Conservation (phyloP, 2,329 filamentous ascomycete species). For the Scleromitrula shiraiana region DNA sequence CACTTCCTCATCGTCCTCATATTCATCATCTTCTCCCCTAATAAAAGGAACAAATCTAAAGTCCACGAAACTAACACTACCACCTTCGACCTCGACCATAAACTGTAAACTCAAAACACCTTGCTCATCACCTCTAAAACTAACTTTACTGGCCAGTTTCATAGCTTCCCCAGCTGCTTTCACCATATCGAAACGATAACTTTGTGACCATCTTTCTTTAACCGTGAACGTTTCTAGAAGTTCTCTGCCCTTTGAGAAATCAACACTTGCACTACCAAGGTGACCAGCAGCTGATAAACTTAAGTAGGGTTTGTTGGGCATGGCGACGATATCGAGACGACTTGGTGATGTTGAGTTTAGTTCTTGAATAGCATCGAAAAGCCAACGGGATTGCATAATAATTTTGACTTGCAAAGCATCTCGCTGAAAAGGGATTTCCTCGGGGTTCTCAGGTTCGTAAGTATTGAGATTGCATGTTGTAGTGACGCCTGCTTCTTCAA, state of each 20-base stretch:
- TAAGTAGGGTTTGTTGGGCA: slow-evolving; percentile 56
- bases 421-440: slow-evolving; percentile 83
- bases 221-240: slow-evolving; percentile 71
- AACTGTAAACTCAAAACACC: slow-evolving; percentile 93
- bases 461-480: slow-evolving; percentile 88
- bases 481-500: slow-evolving; percentile 78
- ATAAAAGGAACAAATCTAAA: slow-evolving; percentile 74
- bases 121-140: slow-evolving; percentile 76
- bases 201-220: slow-evolving; percentile 51
- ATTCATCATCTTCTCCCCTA: slow-evolving; percentile 47
- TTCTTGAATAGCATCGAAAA: slow-evolving; percentile 66
- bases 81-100: slow-evolving; percentile 79
- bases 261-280: slow-evolving; percentile 55
- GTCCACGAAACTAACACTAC: slow-evolving; percentile 66
- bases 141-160: slow-evolving; percentile 86
- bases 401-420: slow-evolving; percentile 80
- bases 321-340: slow-evolving; percentile 60
- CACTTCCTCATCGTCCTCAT: slow-evolving; percentile 33
- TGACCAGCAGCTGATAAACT: slow-evolving; percentile 60
- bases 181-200: slow-evolving; percentile 81
- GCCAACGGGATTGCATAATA: slow-evolving; percentile 75
- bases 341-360: slow-evolving; percentile 56
- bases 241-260: slow-evolving; percentile 55
- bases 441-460: slow-evolving; percentile 66
- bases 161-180: slow-evolving; percentile 87